Base-by-base conservation (phyloP, 352 stramenopile genomes). In the Pythium apleroticum region DNA sequence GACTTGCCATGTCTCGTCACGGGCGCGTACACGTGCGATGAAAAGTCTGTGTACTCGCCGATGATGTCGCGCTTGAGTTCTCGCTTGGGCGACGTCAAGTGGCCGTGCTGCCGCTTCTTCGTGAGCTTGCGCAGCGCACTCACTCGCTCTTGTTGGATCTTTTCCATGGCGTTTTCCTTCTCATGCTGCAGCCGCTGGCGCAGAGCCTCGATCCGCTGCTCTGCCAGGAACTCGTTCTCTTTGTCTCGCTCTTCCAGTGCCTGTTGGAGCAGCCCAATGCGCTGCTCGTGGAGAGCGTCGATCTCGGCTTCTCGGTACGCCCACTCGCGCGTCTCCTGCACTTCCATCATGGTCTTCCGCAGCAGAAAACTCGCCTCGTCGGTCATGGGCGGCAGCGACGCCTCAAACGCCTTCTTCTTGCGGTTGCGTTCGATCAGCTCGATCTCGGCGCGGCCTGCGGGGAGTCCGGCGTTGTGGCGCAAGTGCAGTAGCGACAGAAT, bases 351-450 rank as follows among this genome's bases (percentile, higher is more conserved):
- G 24, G 59, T 66, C 62, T 98, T 98, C 14, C 95, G 86, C 25
- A 98, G 60, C 24, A 84, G 31, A 52, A 98, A 96, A 39, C 77
- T 96, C 8, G 91, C 94, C 60, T 98, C 95, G 69, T 98, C 95
- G 15, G 95, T 98, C 80, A 98, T 97, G 4, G 95, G 94, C 19
- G 93, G 95, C 39, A 98, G 65, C 25, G 87, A 88, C 15, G 78
- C 80, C 50, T 98, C 86, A 22, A 98, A 92, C 6, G 75, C 74
- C 20, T 79, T 74, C 57, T 98, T 97, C 57, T 87, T 81, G 28
- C 92, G 82, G 30, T 92, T 89, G 12, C 92, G 82, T 59, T 97
- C 90, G 35, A 98, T 96, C 63, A 98, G 74, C 59, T 95, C 88
- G 28, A 98, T 79, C 68, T 98, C 94, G 0, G 78, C 76, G 28